Conservation (phyloP, 163 green algal species). For the Scenedesmus sp. region DNA sequence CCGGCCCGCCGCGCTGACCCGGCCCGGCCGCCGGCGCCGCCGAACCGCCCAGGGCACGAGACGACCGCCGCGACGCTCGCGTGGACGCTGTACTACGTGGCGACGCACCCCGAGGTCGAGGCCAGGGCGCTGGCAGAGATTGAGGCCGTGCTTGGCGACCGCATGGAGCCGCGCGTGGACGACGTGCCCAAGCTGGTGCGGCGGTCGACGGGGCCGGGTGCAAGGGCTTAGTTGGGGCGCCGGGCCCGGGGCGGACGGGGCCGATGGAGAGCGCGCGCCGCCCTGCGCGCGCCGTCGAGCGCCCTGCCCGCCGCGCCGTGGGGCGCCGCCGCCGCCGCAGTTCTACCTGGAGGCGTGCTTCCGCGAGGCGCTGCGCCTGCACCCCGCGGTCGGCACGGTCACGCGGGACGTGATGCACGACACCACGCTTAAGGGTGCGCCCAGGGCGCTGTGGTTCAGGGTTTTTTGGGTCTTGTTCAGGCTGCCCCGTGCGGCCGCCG, state of each 20-base stretch:
- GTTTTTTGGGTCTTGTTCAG: not conserved
- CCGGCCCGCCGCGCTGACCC: not conserved
- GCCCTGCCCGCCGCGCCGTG: no score
- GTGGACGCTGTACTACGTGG: slow-evolving; percentile 39
- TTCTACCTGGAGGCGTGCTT: slow-evolving; percentile 46
- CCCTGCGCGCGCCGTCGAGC: no score
- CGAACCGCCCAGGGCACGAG: slow-evolving; percentile 28
- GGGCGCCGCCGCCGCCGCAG: no score
- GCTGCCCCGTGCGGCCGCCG: not conserved
- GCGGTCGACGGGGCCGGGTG: not conserved
- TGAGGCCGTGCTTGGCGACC: slow-evolving; percentile 22
- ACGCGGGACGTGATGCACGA: slow-evolving; percentile 21
- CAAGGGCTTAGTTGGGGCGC: not conserved
- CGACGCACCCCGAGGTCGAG: slow-evolving; percentile 22
- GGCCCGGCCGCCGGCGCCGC: not conserved
- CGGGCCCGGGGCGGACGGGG: no score
- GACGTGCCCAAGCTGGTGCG: slow-evolving; percentile 37
- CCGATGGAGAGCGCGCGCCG: no score
- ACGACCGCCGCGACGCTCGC: slow-evolving; percentile 32
- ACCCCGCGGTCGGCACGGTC: slow-evolving; percentile 26
- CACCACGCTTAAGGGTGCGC: slow-evolving; percentile 21
- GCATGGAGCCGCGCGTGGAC: not conserved
- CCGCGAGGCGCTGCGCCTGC: slow-evolving; percentile 45
- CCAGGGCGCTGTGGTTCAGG: not conserved
- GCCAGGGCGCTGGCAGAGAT: slow-evolving; percentile 39